A percentile compares a stretch with the other conserved stretches of the same genome.
Conservation (phyloP, 352 stramenopile genomes). For the Phytophthora crassamura region DNA sequence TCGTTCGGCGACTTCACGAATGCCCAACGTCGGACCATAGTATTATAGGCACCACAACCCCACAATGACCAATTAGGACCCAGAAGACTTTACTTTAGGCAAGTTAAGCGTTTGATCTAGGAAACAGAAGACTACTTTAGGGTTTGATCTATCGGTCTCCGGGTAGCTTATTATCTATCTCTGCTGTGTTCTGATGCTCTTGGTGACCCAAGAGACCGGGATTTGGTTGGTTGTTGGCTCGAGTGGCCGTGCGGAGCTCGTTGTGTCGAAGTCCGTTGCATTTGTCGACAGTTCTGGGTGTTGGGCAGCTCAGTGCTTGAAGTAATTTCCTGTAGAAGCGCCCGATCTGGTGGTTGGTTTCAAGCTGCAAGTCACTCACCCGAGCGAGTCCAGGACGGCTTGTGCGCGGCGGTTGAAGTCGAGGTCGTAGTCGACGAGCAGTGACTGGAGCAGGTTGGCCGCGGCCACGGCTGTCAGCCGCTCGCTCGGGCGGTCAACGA, state of each 20-base stretch:
- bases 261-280: too few species aligned
- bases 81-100: constrained; percentile 1
- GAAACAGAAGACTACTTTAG: too few species aligned
- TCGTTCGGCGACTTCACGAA: constrained; percentile 4
- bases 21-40: constrained; percentile 36
- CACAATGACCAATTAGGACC: constrained; percentile 20
- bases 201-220: not conserved
- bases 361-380: constrained; percentile 22
- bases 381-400: constrained; percentile 54
- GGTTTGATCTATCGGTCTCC: constrained; percentile 21
- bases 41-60: constrained; percentile 7
- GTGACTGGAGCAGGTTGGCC: constrained; percentile 58
- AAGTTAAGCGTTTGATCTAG: too few species aligned
- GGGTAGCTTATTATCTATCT: constrained; percentile 24
- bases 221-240: not conserved
- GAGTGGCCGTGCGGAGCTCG: not conserved
- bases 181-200: constrained; percentile 10
- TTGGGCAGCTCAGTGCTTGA: constrained; percentile 1
- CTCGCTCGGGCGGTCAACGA: constrained; percentile 51
- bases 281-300: not conserved
- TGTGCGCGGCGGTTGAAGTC: constrained; percentile 61
- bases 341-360: not conserved
- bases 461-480: constrained; percentile 65
- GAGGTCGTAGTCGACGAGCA: constrained; percentile 65
- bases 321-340: constrained; percentile 12